Conservation (phyloP, 2,329 filamentous ascomycete genomes). For the Coleophoma crateriformis region DNA sequence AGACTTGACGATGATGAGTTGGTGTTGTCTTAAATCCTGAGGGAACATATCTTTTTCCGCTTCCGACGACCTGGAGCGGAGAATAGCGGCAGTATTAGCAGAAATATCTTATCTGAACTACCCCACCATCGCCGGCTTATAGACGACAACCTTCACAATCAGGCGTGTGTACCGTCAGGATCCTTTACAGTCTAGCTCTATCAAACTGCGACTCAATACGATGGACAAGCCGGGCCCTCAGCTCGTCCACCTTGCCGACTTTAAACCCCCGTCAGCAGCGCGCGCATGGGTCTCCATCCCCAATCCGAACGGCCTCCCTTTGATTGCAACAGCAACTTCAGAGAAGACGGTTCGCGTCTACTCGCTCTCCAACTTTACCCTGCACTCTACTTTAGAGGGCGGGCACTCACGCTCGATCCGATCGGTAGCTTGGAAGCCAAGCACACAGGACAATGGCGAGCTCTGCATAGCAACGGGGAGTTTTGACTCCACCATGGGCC, state of each 20-base stretch:
- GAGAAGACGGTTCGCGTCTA: slow-evolving; percentile 86
- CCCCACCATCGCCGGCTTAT: no score
- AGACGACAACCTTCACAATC: no score
- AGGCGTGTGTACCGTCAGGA: no score
- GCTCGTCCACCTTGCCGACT: slow-evolving; percentile 20
- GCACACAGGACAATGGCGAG: slow-evolving; percentile 48
- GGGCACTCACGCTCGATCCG: slow-evolving; percentile 91
- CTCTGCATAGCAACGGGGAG: slow-evolving; percentile 85
- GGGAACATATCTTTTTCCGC: no score
- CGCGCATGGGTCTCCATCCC: slow-evolving; percentile 83
- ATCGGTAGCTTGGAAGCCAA: slow-evolving; percentile 81
- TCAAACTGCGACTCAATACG: no score
- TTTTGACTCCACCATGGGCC: slow-evolving; percentile 87
- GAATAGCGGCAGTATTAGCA: no score
- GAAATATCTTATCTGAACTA: no score
- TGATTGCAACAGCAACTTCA: slow-evolving; percentile 83
- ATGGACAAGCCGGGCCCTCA: neutral
- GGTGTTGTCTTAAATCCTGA: no score
- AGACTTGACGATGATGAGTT: no score
- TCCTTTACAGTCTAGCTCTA: no score
- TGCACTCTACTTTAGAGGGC: slow-evolving; percentile 74
- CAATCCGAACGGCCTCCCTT: slow-evolving; percentile 73
- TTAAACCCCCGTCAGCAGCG: slow-evolving; percentile 48
- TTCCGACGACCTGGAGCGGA: no score
- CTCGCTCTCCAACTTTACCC: slow-evolving; percentile 73